Percentiles rank a stretch among this genome's conserved stretches.
Conservation (phyloP, 345 rosid species). For the Eucalyptus tenuipes region DNA sequence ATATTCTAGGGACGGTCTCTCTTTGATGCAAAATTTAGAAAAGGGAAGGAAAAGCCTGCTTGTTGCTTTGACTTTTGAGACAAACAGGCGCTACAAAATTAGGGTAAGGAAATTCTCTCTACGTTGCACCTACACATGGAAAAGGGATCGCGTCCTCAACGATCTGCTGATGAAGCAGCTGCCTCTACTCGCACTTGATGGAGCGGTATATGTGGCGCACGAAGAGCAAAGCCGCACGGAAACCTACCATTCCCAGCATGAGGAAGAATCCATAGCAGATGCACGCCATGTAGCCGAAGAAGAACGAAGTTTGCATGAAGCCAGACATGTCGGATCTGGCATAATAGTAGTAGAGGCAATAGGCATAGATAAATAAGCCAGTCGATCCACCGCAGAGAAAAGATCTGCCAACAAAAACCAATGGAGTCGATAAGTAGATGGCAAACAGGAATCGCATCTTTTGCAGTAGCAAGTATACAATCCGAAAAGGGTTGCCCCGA, state of each 20-base stretch:
- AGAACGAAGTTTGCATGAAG: conserved; percentile 45
- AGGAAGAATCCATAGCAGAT: conserved; percentile 43
- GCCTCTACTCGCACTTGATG: conserved; percentile 43
- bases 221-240: conserved; percentile 31
- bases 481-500: not conserved
- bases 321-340: conserved; percentile 42
- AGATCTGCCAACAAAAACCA: conserved; percentile 14
- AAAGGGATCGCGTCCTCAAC: not conserved
- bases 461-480: not conserved
- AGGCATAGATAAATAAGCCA: conserved; percentile 28
- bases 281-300: conserved; percentile 47
- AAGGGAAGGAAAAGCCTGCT: not conserved
- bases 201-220: conserved; percentile 40
- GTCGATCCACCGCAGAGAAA: conserved; percentile 44
- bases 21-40: not conserved
- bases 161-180: not conserved
- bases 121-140: not conserved
- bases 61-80: not conserved
- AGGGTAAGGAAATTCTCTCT: not conserved
- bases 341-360: conserved; percentile 34
- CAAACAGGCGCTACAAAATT: not conserved
- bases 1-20: not conserved
- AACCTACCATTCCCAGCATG: conserved; percentile 40
- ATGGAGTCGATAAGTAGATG: not conserved
- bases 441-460: not conserved